These are phyloP conservation scores for Phytophthora quininea DNA, from an alignment of 352 stramenopile species.

Conservation along the genomic window DNA sequence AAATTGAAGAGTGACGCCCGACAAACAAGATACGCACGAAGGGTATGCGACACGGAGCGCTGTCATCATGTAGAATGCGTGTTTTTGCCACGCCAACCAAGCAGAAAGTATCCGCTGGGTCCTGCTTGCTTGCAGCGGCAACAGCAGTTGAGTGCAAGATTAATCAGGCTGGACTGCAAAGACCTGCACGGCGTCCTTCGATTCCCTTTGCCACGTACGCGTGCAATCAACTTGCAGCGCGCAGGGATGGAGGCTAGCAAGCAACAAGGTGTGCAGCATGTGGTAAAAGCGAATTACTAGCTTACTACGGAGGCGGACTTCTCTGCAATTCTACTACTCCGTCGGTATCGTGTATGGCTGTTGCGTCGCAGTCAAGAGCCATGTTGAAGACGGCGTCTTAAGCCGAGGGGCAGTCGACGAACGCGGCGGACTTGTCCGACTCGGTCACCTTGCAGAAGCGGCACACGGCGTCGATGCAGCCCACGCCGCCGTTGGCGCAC, in stretches of 20 bases:
- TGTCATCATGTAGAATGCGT: no score
- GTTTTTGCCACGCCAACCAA: no score
- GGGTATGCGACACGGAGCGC: background rate
- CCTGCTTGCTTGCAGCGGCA: no score
- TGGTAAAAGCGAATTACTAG: background rate
- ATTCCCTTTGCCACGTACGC: no score
- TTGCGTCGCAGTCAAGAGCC: background rate
- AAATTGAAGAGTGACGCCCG: background rate
- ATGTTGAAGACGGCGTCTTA: conserved; percentile 1
- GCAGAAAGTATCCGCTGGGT: no score
- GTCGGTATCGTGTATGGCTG: background rate
- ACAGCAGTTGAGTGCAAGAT: no score
- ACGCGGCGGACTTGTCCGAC: conserved; percentile 31
- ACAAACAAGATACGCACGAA: conserved; percentile 1
- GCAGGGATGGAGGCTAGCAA: no score
- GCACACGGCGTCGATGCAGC: conserved; percentile 4
- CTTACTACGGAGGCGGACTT: background rate
- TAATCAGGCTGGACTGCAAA: no score
- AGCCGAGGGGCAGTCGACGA: conserved; percentile 28
- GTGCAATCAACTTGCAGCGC: no score
- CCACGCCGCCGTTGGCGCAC: no score
- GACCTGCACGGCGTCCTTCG: no score
- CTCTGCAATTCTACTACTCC: background rate
- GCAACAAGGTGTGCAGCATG: no score
- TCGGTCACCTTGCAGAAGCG: conserved; percentile 32